Conservation (phyloP, 2,329 filamentous ascomycete genomes). For the Gaeumannomyces tritici region DNA sequence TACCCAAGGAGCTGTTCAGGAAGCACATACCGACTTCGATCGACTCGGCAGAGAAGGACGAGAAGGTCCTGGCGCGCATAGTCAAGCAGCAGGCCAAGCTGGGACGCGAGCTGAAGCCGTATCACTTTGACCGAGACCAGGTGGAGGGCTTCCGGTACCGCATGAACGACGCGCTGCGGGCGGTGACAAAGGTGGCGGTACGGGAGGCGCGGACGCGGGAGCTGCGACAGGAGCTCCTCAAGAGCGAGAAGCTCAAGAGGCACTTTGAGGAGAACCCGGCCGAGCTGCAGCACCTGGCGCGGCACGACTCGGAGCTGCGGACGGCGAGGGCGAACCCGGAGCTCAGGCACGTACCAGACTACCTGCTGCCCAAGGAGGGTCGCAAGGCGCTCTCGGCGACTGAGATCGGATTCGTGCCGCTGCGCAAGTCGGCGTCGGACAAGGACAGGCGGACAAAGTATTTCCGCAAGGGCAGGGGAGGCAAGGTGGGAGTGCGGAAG, state of each 20-base stretch:
- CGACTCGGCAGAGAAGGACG: constrained; percentile 68
- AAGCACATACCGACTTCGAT: constrained; percentile 86
- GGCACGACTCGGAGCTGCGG: constrained; percentile 82
- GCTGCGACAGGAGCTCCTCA: constrained; percentile 79
- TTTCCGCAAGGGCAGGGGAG: constrained; percentile 31
- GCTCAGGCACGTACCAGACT: constrained; percentile 89
- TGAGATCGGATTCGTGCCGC: constrained; percentile 68
- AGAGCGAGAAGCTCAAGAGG: constrained; percentile 86
- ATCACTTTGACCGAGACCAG: constrained; percentile 89
- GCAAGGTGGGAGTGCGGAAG: constrained; percentile 41
- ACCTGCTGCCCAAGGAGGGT: constrained; percentile 71
- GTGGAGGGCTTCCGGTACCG: constrained; percentile 92
- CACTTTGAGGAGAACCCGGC: constrained; percentile 97
- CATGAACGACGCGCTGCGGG: constrained; percentile 82
- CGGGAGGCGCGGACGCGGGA: constrained; percentile 85
- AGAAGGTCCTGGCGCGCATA: constrained; percentile 74
- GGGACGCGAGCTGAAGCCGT: constrained; percentile 76
- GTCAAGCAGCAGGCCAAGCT: constrained; percentile 69
- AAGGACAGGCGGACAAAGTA: constrained; percentile 35
- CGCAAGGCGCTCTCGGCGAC: constrained; percentile 56
- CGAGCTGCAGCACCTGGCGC: constrained; percentile 67
- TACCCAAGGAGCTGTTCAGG: constrained; percentile 71
- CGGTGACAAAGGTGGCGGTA: constrained; percentile 82
- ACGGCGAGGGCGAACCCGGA: constrained; percentile 79
- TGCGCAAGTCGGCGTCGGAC: constrained; percentile 40